These are phyloP conservation scores for Setomelanomma holmii DNA, from an alignment of 2,329 filamentous ascomycete genomes.

Conservation along the genomic window DNA sequence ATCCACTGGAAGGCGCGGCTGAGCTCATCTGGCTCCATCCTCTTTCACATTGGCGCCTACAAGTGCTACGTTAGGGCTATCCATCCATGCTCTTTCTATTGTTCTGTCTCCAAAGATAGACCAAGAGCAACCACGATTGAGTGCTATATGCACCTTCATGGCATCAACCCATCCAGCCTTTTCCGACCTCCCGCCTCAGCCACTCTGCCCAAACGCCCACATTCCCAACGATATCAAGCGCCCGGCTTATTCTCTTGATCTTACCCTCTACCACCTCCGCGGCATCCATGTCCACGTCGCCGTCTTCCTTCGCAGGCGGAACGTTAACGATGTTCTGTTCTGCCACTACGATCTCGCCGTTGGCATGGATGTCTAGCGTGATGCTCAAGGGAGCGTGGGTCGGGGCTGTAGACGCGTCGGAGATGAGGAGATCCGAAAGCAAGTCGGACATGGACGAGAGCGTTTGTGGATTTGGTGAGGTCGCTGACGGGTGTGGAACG, in stretches of 20 bases:
- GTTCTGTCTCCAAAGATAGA: too few relatives aligned
- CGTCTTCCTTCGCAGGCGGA: constrained; percentile 11
- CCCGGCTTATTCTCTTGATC: constrained; percentile 50
- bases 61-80: too few relatives aligned
- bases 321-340: constrained; percentile 62
- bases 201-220: constrained; percentile 62
- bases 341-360: constrained; percentile 65
- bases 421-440: constrained; percentile 22
- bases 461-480: constrained; percentile 8
- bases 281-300: constrained; percentile 37
- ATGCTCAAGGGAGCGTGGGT: constrained; percentile 58
- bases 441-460: constrained; percentile 9
- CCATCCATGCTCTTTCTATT: too few relatives aligned
- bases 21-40: too few relatives aligned
- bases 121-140: not conserved
- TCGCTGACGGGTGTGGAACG: constrained; percentile 33
- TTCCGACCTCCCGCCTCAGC: constrained; percentile 36
- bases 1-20: too few relatives aligned
- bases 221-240: constrained; percentile 57
- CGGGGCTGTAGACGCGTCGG: constrained; percentile 19
- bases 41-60: too few relatives aligned
- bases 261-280: constrained; percentile 28
- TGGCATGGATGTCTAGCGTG: constrained; percentile 65
- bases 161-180: not conserved
- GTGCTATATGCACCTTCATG: not conserved